Evolutionary conservation across 179 eudicot genomes (phyloP), one percentile per base, ranked within the genome.

Genomic region (Sideroxylon spinosum): DNA sequence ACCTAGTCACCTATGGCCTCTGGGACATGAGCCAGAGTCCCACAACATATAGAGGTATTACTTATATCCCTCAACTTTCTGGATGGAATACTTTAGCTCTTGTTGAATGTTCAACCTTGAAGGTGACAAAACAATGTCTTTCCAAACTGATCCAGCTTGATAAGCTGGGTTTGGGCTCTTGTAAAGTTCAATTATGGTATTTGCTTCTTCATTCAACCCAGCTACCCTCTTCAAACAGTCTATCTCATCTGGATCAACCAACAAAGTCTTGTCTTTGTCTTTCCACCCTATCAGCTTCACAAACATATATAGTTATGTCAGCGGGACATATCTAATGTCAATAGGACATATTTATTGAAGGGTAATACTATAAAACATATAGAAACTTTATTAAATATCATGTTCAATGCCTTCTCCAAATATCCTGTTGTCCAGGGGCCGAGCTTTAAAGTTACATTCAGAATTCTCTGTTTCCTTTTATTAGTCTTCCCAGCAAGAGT

Each of bases 221-320:
- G 88, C 89, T 48, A 95, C 80, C 82, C 82, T 78, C 82, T 94
- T 89, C 83, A 96, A 59, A 74, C 88, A 85, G 72, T 82, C 81
- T 85, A 96, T 91, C 81, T 96, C 99, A 79, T 96, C 96, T 78
- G 97, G 98, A 80, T 96, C 99, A 50, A 96, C 93, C 75, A 94
- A 87, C 83, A 96, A 84, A 50, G 88, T 94, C 87, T 86, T 94
- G 81, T 94, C 99, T 85, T 86, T 96, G 81, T 96, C 99, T 78
- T 96, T 94, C 98, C 98, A 94, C 84, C 97, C 99, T 92, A 96
- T 96, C 94, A 96, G 79, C 99, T 96, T 86, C 80, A 86, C 44
- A 84, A 73, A 32, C 77, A 82, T 20, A 50, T 68, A 12, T 28
- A 37, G 5, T 37, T 37, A 37, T 3, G 44, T 37, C 44, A 37